A percentile compares a stretch with the other conserved stretches of the same genome.
phyloP scores from a whole-genome alignment of 2,329 filamentous ascomycete genomes.

The Aspergillus glaucus region DNA sequence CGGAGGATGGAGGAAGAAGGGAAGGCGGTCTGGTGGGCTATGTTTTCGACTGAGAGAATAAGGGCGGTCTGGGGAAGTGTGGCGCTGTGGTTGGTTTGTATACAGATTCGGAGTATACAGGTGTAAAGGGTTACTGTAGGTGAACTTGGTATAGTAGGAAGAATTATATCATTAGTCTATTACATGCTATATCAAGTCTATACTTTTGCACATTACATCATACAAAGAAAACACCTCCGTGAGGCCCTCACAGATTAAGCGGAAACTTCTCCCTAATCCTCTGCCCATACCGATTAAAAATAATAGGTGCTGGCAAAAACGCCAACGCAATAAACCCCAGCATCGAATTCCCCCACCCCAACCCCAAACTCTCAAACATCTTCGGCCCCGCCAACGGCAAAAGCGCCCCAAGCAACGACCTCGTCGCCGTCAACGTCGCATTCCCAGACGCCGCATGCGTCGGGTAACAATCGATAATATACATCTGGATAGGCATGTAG shows the following conservation, averaged over 20 bases:
- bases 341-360: conserved; percentile 45
- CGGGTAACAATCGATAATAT: conserved; percentile 52
- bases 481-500: conserved; percentile 53
- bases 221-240: background rate
- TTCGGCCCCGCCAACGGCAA: conserved; percentile 53
- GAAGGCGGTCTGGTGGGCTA: no score
- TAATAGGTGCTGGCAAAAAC: conserved; percentile 31
- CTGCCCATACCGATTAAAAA: conserved; percentile 21
- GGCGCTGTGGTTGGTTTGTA: no score
- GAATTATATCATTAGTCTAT: no score
- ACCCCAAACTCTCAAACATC: conserved; percentile 38
- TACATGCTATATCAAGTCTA: background rate
- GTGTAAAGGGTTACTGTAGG: no score
- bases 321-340: conserved; percentile 48
- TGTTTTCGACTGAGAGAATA: no score
- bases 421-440: conserved; percentile 47
- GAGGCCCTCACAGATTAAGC: background rate
- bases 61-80: no score
- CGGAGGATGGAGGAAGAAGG: background rate
- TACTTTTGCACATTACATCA: background rate
- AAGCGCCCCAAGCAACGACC: conserved; percentile 50
- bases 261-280: conserved; percentile 10
- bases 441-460: conserved; percentile 43
- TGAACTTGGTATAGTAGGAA: no score
- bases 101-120: no score